Percentiles rank a stretch among this genome's conserved stretches.
phyloP scores from a whole-genome alignment of 129 eudicot species.

The Ambrosia artemisiifolia region DNA sequence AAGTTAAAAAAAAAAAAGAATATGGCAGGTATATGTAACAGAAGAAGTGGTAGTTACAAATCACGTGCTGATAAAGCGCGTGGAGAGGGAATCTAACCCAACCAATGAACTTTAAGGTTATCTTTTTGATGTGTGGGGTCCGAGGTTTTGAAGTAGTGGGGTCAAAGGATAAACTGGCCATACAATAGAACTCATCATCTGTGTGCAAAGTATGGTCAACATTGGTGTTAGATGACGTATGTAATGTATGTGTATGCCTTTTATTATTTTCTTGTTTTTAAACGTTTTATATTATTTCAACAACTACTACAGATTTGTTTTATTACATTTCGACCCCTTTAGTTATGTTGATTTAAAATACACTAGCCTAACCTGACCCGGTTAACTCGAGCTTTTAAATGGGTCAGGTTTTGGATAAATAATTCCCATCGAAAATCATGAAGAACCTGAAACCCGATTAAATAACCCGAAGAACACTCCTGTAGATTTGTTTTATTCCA shows the following conservation, averaged over 20 bases:
- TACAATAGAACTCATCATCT: constrained; percentile 16
- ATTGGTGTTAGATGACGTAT: constrained; percentile 41
- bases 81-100: constrained; percentile 26
- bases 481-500: no score
- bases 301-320: no score
- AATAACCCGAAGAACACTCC: no score
- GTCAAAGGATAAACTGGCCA: constrained; percentile 22
- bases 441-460: no score
- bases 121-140: constrained; percentile 24
- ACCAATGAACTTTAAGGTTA: constrained; percentile 39
- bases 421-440: no score
- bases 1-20: background rate
- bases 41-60: constrained; percentile 20
- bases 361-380: no score
- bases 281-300: no score
- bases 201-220: constrained; percentile 34
- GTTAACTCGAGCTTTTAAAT: no score
- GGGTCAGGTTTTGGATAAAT: no score
- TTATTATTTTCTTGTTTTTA: background rate
- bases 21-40: background rate
- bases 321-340: no score
- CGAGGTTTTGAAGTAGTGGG: constrained; percentile 24
- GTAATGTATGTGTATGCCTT: background rate
- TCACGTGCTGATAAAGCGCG: constrained; percentile 47
- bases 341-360: no score